Evolutionary conservation across 176 grass and related monocot species (phyloP).

Genomic region (Musa itinerans): DNA sequence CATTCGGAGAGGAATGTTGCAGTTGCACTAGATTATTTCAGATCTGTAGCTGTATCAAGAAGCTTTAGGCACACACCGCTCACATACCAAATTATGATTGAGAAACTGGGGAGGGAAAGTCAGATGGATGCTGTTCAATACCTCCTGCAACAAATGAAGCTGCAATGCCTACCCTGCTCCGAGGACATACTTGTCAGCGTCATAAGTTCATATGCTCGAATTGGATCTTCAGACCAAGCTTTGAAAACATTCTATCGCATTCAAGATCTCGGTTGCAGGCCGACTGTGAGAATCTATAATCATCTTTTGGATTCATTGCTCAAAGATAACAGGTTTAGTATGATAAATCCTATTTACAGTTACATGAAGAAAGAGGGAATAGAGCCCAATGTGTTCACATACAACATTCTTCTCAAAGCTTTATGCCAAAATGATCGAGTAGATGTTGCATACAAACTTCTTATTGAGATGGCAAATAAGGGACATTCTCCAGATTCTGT

Average conservation of each 20-base stretch:
- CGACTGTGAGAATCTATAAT: conserved; percentile 66
- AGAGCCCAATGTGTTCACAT: conserved; percentile 60
- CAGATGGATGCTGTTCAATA: conserved; percentile 62
- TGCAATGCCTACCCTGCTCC: conserved; percentile 38
- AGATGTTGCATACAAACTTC: conserved; percentile 48
- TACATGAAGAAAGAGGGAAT: conserved; percentile 62
- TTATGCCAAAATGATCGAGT: conserved; percentile 68
- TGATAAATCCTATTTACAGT: conserved; percentile 43
- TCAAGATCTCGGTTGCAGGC: conserved; percentile 46
- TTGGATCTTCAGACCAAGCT: conserved; percentile 39
- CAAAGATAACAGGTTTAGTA: conserved; percentile 44
- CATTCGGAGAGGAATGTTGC: neutral
- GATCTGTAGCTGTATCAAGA: neutral
- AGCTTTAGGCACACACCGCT: conserved; percentile 12
- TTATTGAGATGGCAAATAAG: conserved; percentile 73
- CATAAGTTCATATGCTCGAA: conserved; percentile 57
- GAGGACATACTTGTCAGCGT: conserved; percentile 42
- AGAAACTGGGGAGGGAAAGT: conserved; percentile 44
- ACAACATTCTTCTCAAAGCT: conserved; percentile 74
- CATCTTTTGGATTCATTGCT: conserved; percentile 69
- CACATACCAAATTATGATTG: conserved; percentile 48
- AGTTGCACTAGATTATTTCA: conserved; percentile 2
- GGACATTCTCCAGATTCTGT: conserved; percentile 57
- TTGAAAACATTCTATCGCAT: conserved; percentile 75
- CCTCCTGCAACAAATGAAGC: conserved; percentile 65